These are phyloP conservation scores for Fusarium denticulatum DNA, from an alignment of 2,329 filamentous ascomycete genomes.

Conservation along the genomic window DNA sequence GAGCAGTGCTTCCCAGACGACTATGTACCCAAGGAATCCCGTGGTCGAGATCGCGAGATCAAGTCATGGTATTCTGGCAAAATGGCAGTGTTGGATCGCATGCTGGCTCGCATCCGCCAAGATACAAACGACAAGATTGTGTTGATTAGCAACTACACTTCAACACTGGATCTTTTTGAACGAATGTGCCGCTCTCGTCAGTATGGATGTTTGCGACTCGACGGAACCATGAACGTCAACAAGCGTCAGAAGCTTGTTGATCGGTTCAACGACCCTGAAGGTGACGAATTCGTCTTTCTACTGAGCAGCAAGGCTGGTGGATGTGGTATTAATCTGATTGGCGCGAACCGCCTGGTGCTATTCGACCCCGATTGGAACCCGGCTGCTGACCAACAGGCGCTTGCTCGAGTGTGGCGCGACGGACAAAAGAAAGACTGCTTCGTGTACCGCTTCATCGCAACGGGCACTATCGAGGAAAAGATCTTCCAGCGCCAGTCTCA, in stretches of 20 bases:
- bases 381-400: constrained; percentile 94
- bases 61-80: constrained; percentile 98
- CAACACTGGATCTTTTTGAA: constrained; percentile 94
- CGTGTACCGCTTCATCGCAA: constrained; percentile 98
- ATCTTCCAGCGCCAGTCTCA: constrained; percentile 99
- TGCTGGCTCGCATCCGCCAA: constrained; percentile 93
- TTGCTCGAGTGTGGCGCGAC: constrained; percentile 98
- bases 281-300: constrained; percentile 92
- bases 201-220: constrained; percentile 88
- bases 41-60: constrained; percentile 90
- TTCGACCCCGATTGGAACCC: constrained; percentile 99
- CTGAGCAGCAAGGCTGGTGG: constrained; percentile 96
- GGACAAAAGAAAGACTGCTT: constrained; percentile 99
- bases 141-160: constrained; percentile 97
- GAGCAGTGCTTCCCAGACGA: constrained; percentile 85
- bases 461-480: constrained; percentile 98
- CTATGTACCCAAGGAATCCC: constrained; percentile 85
- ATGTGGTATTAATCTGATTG: constrained; percentile 94
- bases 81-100: constrained; percentile 97
- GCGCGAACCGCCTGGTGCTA: constrained; percentile 91
- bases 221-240: constrained; percentile 97
- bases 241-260: constrained; percentile 98
- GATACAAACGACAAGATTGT: constrained; percentile 99
- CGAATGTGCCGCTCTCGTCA: constrained; percentile 83
- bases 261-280: constrained; percentile 94